These are phyloP conservation scores for Citrus trifoliata DNA, from an alignment of 345 rosid genomes.

Conservation along the genomic window DNA sequence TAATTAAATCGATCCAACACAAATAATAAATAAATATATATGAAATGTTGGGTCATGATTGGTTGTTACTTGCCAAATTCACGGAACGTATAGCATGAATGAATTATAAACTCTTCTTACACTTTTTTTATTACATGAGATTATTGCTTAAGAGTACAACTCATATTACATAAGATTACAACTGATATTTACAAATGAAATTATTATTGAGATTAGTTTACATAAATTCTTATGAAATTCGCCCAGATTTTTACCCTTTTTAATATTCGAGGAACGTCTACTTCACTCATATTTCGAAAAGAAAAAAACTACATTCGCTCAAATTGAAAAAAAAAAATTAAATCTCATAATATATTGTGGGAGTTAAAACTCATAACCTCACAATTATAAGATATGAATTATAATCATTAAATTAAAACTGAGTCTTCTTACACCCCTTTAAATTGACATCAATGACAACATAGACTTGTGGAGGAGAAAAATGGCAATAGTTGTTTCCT, in stretches of 20 bases:
- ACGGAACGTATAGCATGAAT: background rate
- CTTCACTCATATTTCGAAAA: fast-evolving
- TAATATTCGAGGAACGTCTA: no score
- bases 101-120: background rate
- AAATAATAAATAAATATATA: no score
- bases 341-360: fast-evolving
- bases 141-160: fast-evolving
- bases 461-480: background rate
- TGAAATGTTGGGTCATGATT: background rate
- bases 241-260: fast-evolving
- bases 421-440: background rate
- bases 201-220: fast-evolving
- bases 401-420: fast-evolving
- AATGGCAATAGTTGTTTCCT: no score
- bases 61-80: background rate
- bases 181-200: no score
- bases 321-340: fast-evolving
- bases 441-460: background rate
- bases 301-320: no score
- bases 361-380: fast-evolving
- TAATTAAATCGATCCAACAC: no score
- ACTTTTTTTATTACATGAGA: no score
- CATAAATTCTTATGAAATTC: no score
- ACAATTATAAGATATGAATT: no score
- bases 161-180: no score